Conservation (phyloP, 306 rosid species). For the Calophaca sinica region DNA sequence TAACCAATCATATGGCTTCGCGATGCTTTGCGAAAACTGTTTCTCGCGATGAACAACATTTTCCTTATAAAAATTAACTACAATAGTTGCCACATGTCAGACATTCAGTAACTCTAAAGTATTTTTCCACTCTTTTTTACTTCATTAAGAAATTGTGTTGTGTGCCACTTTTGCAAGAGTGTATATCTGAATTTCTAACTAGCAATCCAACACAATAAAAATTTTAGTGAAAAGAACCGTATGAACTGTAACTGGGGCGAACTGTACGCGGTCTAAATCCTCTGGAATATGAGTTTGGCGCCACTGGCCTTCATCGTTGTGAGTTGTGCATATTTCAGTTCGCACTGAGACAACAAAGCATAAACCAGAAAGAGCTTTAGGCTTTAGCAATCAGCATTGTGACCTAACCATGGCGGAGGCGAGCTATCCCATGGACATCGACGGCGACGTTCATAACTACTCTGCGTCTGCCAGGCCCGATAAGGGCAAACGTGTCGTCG, state of each 20-base stretch:
- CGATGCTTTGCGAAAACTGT: too few species aligned
- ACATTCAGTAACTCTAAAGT: too few species aligned
- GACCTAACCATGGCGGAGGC: slow-evolving; percentile 54
- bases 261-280: neutral
- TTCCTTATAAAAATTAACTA: too few species aligned
- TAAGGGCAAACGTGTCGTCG: slow-evolving; percentile 59
- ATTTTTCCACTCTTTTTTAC: too few species aligned
- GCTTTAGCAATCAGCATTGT: neutral
- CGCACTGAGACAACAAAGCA: neutral
- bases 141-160: too few species aligned
- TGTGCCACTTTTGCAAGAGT: too few species aligned
- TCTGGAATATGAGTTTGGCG: slow-evolving; percentile 35
- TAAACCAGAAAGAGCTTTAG: neutral
- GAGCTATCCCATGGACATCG: slow-evolving; percentile 67
- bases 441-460: slow-evolving; percentile 44
- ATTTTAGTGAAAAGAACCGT: too few species aligned
- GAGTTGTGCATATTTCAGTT: slow-evolving; percentile 14
- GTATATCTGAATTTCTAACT: too few species aligned
- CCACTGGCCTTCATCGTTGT: slow-evolving; percentile 1
- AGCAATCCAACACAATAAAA: too few species aligned
- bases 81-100: too few species aligned
- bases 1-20: too few species aligned
- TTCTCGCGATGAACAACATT: too few species aligned
- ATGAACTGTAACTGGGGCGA: neutral
- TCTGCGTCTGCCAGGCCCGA: slow-evolving; percentile 35